Conservation (phyloP, 169 alveolate species). For the Plasmodium adleri region DNA sequence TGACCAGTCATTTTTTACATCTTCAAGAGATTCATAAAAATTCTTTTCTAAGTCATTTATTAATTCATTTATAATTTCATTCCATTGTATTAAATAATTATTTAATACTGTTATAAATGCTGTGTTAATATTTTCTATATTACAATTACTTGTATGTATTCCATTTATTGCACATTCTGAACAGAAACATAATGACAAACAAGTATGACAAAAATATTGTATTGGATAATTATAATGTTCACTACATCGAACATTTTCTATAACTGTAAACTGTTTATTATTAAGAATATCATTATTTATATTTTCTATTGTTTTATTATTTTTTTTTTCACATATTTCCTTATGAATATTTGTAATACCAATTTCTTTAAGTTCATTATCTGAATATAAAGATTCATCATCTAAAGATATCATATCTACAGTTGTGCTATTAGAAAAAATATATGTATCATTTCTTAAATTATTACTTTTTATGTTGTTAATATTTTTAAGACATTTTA, state of each 20-base stretch:
- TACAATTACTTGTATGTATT: constrained; percentile 78
- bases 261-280: constrained; percentile 55
- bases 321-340: background rate
- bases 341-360: constrained; percentile 26
- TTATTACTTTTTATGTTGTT: background rate
- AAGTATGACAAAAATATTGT: constrained; percentile 85
- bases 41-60: constrained; percentile 79
- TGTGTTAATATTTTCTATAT: constrained; percentile 81
- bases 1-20: constrained; percentile 84
- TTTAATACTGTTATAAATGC: constrained; percentile 81
- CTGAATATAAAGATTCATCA: background rate
- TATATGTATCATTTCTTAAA: constrained; percentile 32
- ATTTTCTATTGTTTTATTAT: background rate
- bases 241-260: constrained; percentile 84
- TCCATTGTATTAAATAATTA: constrained; percentile 83
- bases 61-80: constrained; percentile 77
- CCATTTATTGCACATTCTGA: constrained; percentile 85
- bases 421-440: background rate
- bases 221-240: constrained; percentile 86
- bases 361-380: constrained; percentile 35
- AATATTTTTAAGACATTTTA: too few species aligned
- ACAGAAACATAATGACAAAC: constrained; percentile 82
- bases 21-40: constrained; percentile 81
- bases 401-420: background rate
- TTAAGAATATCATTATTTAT: constrained; percentile 12